Evolutionary conservation across 139 green algal genomes (phyloP).

Genomic region (Coelastrella sp.): DNA sequence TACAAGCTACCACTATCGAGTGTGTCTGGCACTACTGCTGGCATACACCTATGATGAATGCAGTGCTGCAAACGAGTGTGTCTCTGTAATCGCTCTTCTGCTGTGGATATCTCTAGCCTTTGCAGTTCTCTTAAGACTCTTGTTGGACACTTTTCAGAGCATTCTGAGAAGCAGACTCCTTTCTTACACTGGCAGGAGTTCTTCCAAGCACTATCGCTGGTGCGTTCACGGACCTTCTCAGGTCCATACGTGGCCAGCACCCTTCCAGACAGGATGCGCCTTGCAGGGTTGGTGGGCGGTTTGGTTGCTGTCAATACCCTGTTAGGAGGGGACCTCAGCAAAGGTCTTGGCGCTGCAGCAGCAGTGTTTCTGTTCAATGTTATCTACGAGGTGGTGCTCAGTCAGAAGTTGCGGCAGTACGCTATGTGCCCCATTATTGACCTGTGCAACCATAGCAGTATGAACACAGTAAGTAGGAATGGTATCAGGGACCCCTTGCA

Average conservation of each 20-base stretch:
- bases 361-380: constrained; percentile 75
- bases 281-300: constrained; percentile 51
- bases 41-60: too few relatives aligned
- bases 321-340: constrained; percentile 51
- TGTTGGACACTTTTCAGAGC: too few relatives aligned
- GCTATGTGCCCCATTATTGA: constrained; percentile 74
- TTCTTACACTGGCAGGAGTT: constrained; percentile 60
- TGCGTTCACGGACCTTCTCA: constrained; percentile 85
- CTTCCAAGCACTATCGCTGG: constrained; percentile 77
- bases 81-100: too few relatives aligned
- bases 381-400: constrained; percentile 70
- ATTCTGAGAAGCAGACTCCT: too few relatives aligned
- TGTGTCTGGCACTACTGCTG: not conserved
- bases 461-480: constrained; percentile 43
- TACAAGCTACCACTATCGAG: not conserved
- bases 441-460: constrained; percentile 70
- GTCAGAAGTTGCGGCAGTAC: constrained; percentile 64
- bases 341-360: constrained; percentile 57
- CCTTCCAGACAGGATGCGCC: constrained; percentile 52
- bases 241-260: constrained; percentile 82
- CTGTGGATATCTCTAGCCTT: too few relatives aligned
- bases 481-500: too few relatives aligned
- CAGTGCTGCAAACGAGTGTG: too few relatives aligned
- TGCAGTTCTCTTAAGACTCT: too few relatives aligned
- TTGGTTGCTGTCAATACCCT: constrained; percentile 56